Percentiles rank a stretch among this genome's conserved stretches.
phyloP scores from a whole-genome alignment of 83 land plant genomes.

The Picea abies region DNA sequence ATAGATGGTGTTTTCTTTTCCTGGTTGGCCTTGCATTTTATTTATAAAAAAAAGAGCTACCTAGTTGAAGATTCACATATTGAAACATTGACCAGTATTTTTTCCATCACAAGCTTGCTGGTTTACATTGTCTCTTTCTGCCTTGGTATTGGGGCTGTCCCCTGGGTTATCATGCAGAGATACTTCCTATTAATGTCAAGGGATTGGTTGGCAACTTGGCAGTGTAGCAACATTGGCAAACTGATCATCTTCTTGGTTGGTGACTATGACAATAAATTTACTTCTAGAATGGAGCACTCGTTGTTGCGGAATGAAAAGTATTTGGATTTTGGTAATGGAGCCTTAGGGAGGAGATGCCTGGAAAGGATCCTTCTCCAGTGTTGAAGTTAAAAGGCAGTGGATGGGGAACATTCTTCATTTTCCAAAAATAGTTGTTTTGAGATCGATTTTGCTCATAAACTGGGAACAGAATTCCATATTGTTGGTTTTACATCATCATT shows the following conservation, averaged over 20 bases:
- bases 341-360: too few relatives aligned
- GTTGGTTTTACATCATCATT: too few relatives aligned
- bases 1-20: too few relatives aligned
- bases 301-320: too few relatives aligned
- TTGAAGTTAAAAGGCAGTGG: too few relatives aligned
- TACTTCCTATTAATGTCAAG: constrained; percentile 86
- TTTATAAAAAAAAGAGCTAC: too few relatives aligned
- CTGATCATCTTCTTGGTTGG: constrained; percentile 67
- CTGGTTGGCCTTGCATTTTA: too few relatives aligned
- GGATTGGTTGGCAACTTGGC: constrained; percentile 96
- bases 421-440: too few relatives aligned
- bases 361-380: too few relatives aligned
- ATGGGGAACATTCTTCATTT: too few relatives aligned
- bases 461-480: too few relatives aligned
- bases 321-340: background rate
- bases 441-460: too few relatives aligned
- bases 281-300: constrained; percentile 81
- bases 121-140: constrained; percentile 25
- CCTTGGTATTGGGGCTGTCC: constrained; percentile 27
- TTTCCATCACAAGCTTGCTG: constrained; percentile 19
- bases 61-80: background rate
- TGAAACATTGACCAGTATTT: constrained; percentile 22
- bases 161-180: constrained; percentile 50
- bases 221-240: constrained; percentile 85
- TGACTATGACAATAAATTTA: constrained; percentile 85